Evolutionary conservation across 306 rosid species (phyloP), one percentile per base, ranked within the genome.

Genomic region (Trifolium subterraneum): DNA sequence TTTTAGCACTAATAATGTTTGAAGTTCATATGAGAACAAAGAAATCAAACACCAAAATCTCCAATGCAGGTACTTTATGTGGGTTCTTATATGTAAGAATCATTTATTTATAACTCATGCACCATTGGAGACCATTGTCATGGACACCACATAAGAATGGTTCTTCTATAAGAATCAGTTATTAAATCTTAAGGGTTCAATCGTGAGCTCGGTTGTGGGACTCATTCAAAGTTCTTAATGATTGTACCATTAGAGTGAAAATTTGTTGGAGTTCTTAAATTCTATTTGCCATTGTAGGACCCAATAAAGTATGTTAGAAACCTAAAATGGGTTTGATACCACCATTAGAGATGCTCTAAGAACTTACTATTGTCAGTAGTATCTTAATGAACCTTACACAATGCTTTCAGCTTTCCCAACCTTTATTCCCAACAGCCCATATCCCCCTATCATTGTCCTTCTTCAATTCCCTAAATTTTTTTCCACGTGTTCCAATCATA

Each of bases 241-340:
- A 23, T 23, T 25, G 4, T 58, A 27, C 36, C 64, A 58, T 58
- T 27, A 25, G 16, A 58, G 36, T 23, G 36, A 58, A 58, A 58
- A 58, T 6, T 23, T 56, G 8, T 12, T 56, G 38, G 8, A 35
- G 36, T 58, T 58, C 36, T 58, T 25, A 23, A 55, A 58, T 58
- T 58, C 35, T 25, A 58, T 58, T 58, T 58, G 36, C 36, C 33
- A 25, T 58, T 58, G 63, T 56, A 56, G 33, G 36, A 56, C 63
- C 63, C 63, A 56, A n/a, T 56, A 56, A 23, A 56, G 63, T 56
- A 23, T 22, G n/a, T 56, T 22, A 56, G 35, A 56, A 56, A 56
- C 33, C 63, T 10, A 12, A 56, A 55, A 25, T 23, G 63, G 63
- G 63, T 56, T 56, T 12, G 18, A 51, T 4, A 22, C 18, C 29